These are phyloP conservation scores for Globisporangium nunn DNA, from an alignment of 352 stramenopile genomes.

Conservation along the genomic window DNA sequence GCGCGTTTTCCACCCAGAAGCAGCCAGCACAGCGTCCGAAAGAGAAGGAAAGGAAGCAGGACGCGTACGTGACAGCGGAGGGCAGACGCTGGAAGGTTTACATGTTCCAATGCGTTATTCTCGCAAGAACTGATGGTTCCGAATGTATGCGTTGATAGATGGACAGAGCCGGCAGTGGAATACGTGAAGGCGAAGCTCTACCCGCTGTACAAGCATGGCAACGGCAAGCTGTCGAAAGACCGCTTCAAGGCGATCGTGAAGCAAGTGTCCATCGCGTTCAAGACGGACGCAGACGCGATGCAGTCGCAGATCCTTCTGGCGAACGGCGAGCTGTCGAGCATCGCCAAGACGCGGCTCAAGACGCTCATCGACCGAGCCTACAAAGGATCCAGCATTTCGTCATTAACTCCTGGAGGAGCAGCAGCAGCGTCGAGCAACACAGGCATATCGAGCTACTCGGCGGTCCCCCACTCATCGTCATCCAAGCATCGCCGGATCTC, in stretches of 20 bases:
- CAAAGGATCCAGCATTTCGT: conserved; percentile 21
- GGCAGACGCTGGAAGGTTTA: background rate
- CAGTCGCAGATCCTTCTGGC: conserved; percentile 42
- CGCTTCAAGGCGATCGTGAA: conserved; percentile 78
- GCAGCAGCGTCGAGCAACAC: background rate
- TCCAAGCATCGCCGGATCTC: conserved; percentile 25
- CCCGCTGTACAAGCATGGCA: conserved; percentile 61
- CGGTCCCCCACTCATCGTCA: conserved; percentile 15
- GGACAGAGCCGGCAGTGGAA: conserved; percentile 45
- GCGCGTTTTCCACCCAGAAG: conserved; percentile 34
- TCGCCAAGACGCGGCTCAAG: conserved; percentile 65
- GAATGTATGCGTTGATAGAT: conserved; percentile 18
- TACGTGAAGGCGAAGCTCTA: conserved; percentile 81
- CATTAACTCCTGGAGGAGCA: background rate
- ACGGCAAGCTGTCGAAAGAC: conserved; percentile 59
- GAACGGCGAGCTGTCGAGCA: conserved; percentile 34
- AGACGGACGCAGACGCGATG: conserved; percentile 43
- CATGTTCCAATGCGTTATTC: background rate
- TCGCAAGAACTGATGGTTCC: background rate
- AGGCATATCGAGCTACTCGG: conserved; percentile 21
- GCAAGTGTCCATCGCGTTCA: conserved; percentile 53
- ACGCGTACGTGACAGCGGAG: conserved; percentile 23
- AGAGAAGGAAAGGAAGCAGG: conserved; percentile 38
- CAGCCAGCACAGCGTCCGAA: conserved; percentile 17
- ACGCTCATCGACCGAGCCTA: conserved; percentile 69